Evolutionary conservation across 257 asterid genomes (phyloP), one percentile per base, ranked within the genome.

Genomic region (Cinchona pubescens): DNA sequence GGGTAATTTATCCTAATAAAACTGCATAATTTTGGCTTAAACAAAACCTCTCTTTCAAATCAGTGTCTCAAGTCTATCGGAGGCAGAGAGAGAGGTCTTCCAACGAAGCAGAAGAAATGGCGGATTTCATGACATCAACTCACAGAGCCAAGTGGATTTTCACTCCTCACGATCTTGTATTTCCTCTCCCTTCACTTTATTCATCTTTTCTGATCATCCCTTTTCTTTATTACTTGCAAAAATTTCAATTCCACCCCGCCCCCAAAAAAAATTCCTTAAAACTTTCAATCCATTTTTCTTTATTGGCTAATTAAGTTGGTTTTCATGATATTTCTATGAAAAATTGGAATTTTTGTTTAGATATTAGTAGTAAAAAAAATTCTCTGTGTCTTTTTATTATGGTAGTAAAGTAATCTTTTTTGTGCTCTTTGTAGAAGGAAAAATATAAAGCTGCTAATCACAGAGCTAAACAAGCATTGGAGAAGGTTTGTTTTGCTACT

Each of bases 81-180:
- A n/a, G n/a, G n/a, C n/a, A n/a, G n/a, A n/a, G n/a, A n/a, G n/a
- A n/a, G n/a, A n/a, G n/a, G n/a, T n/a, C n/a, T n/a, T n/a, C n/a
- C n/a, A n/a, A n/a, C n/a, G n/a, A n/a, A 6, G 65, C 13, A 35
- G 25, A 16, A 8, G 11, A 16, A 77, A 94, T 92, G 98, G 98
- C 97, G 29, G 97, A 94, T 86, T 94, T 84, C 80, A 76, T 46
- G 53, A 92, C 97, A 61, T 94, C 98, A 1, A 94, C 98, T 2
- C 98, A 94, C 85, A 81, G 88, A 82, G 91, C 90, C 59, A 89
- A 87, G 83, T 94, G 98, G 98, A 90, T 94, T 70, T 89, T 89
- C 84, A 78, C 92, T 79, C 88, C 93, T 53, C 97, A 89, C 71
- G 91, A 82, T 75, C 93, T 94, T 51, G 98, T 92, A 88, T 73